Base-by-base conservation (phyloP, 345 rosid genomes). In the Cardamine chenopodiifolia region DNA sequence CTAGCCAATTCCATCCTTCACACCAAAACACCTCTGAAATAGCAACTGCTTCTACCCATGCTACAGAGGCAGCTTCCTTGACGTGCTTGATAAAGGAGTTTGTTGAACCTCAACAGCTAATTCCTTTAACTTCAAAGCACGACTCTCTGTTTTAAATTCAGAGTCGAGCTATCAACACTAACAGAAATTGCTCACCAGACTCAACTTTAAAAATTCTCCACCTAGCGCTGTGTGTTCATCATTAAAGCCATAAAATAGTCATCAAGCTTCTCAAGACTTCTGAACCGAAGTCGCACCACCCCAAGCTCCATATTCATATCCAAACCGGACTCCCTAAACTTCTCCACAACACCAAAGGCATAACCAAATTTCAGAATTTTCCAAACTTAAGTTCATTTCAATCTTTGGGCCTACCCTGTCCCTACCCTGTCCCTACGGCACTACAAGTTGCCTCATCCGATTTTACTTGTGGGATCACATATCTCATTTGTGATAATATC, bases 401-500 rank as follows among this genome's bases (percentile, higher is more conserved):
- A 19, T 47, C 47, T 52, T 3, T 17, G 17, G 50, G 23, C 62
- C 62, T 68, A 54, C 61, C 1, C 6, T 18, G 32, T 40, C 64
- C 62, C 62, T 68, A 54, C 61, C 1, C 6, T 18, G 32, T 40
- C 64, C 45, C 64, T 59, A 59, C 28, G n/a, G 5, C 63, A 55
- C 34, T 15, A 2, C 22, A 19, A 3, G 5, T 50, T 49, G 47
- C 45, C 29, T 13, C 25, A 64, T 28, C 32, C 17, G 18, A 65
- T 28, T 12, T 50, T 25, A 68, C 71, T 32, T 52, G 31, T 26
- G 8, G 25, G 40, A 64, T 26, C 56, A 65, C n/a, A 35, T 35
- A 15, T 37, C 63, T 72, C 40, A 28, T 17, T 61, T 61, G n/a
- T n/a, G 40, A 61, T 39, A 25, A 35, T 1, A 35, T 54, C 13